Evolutionary conservation across 306 rosid species (phyloP), one percentile per base, ranked within the genome.

Genomic region (Alnus rubra): DNA sequence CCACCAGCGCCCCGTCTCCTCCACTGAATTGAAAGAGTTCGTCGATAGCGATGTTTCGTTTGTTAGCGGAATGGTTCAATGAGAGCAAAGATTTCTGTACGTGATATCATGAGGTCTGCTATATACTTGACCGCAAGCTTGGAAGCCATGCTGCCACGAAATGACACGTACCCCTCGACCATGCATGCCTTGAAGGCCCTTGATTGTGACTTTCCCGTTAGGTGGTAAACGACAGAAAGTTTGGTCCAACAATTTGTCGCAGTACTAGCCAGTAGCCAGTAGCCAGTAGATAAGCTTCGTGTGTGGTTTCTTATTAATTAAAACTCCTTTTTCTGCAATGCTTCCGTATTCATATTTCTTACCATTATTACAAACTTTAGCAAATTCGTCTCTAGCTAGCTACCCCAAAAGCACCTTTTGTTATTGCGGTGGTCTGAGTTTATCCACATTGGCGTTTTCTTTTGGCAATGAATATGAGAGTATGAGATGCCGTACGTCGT

Each of bases 261-360:
- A 74, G 76, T 82, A 70, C 1, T 33, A 33, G 37, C 37, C 45
- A 42, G 7, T 5, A 42, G 89, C 28, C 28, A 23, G 28, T 33
- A 33, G 37, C 37, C 45, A 42, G 7, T 5, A 42, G 89, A 86
- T 86, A 86, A 86, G 85, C 83, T 39, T 74, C 82, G 42, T 23
- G 28, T 23, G 28, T 16, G 72, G 23, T 70, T 47, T 71, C 1
- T 42, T 42, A 0, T 4, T 1, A 5, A 2, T 47, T 28, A 52
- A 74, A 31, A 55, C 69, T 76, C 62, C 42, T 63, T 52, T 71
- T 13, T 19, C 71, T 44, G 39, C 39, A 5, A 74, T 4, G 33
- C 60, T 73, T 65, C 69, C 86, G 65, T 62, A 23, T 49, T 74
- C 55, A 74, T 33, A 28, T 69, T 62, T 67, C 59, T 70, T 9